phyloP scores from a whole-genome alignment of 73 alveolate genomes.

The Durusdinium trenchii region DNA sequence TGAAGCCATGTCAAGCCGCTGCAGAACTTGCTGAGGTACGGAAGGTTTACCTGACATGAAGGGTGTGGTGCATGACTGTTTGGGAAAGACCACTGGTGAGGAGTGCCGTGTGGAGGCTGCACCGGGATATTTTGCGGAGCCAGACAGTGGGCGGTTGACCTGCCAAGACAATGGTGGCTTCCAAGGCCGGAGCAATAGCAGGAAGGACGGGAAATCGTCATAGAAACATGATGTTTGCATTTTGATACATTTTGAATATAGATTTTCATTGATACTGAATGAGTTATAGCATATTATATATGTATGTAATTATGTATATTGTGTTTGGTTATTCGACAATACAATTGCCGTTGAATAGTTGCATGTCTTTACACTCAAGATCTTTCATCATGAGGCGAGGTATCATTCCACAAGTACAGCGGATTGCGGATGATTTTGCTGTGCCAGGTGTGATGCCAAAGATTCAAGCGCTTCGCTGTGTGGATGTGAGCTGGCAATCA shows the following conservation, averaged over 20 bases:
- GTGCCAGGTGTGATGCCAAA: background rate
- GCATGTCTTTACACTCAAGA: too few species aligned
- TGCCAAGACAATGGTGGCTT: conserved; percentile 41
- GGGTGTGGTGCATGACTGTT: conserved; percentile 47
- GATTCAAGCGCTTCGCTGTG: conserved; percentile 1
- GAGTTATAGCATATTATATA: too few species aligned
- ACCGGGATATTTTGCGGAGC: conserved; percentile 5
- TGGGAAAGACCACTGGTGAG: conserved; percentile 40
- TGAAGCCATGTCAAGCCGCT: too few species aligned
- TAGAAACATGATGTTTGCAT: too few species aligned
- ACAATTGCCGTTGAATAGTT: too few species aligned
- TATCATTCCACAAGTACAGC: too few species aligned
- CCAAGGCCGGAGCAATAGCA: background rate
- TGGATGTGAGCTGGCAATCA: background rate
- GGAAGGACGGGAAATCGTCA: background rate
- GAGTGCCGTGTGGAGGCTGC: conserved; percentile 26
- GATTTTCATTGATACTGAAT: too few species aligned
- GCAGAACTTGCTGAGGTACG: too few species aligned
- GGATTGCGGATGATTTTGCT: background rate
- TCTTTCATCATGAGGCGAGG: too few species aligned
- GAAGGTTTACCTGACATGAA: conserved; percentile 8
- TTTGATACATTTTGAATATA: too few species aligned
- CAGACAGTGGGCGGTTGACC: background rate
- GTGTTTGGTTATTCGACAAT: too few species aligned
- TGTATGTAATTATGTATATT: too few species aligned